A percentile compares a stretch with the other conserved stretches of the same genome.
Evolutionary conservation across 768 basidiomycete species (phyloP).

Genomic region (Suillus plorans): DNA sequence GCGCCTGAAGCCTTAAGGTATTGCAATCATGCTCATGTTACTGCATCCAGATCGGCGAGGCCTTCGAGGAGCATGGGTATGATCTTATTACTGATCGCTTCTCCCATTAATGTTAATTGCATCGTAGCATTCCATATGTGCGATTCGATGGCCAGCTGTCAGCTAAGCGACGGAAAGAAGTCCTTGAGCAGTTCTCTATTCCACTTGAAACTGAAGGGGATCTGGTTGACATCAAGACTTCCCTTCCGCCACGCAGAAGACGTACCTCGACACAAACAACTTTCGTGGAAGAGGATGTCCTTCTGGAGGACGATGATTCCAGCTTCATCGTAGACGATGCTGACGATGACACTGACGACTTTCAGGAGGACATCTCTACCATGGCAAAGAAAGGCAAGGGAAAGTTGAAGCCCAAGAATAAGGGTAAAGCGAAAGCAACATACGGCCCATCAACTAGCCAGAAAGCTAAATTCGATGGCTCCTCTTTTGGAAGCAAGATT

Average conservation of each 20-base stretch:
- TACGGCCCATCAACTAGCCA: slow-evolving; percentile 9
- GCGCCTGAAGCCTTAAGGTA: not conserved
- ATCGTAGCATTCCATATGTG: slow-evolving; percentile 64
- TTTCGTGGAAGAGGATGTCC: slow-evolving; percentile 12
- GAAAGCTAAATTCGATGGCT: slow-evolving; percentile 20
- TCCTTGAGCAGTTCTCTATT: slow-evolving; percentile 71
- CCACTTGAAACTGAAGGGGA: slow-evolving; percentile 46
- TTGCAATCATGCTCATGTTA: not conserved
- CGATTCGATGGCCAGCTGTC: slow-evolving; percentile 88
- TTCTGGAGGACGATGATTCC: slow-evolving; percentile 30
- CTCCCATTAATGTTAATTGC: slow-evolving; percentile 8
- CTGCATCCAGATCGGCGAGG: slow-evolving; percentile 61
- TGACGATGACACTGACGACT: slow-evolving; percentile 28
- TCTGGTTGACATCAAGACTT: slow-evolving; percentile 15
- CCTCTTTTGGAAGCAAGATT: slow-evolving; percentile 39
- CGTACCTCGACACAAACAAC: slow-evolving; percentile 9
- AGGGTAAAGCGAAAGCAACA: slow-evolving; percentile 38
- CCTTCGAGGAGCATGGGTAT: slow-evolving; percentile 64
- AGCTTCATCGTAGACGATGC: slow-evolving; percentile 33
- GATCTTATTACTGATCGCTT: not conserved
- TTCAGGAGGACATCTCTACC: slow-evolving; percentile 29
- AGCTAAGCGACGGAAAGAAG: slow-evolving; percentile 75
- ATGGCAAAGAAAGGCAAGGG: slow-evolving; percentile 28
- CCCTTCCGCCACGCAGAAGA: slow-evolving; percentile 12
- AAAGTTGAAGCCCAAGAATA: slow-evolving; percentile 39